These are phyloP conservation scores for Samsoniella hepiali DNA, from an alignment of 2,329 filamentous ascomycete genomes.

Conservation along the genomic window DNA sequence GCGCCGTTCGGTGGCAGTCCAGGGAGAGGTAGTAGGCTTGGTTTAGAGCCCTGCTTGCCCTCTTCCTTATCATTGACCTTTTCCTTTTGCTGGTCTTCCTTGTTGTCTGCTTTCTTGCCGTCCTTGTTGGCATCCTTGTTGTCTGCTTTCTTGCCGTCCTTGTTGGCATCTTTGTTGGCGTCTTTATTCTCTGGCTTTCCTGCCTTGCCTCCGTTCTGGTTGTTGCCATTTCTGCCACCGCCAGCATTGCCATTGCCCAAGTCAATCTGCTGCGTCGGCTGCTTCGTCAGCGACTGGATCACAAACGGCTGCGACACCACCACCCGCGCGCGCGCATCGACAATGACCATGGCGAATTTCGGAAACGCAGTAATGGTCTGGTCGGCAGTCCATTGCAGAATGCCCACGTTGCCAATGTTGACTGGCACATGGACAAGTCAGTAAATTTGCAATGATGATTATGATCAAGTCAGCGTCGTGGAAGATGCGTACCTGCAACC, in stretches of 20 bases:
- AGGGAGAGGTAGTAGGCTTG: conserved; percentile 7
- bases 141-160: background rate
- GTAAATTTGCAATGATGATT: too few relatives aligned
- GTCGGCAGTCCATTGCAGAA: conserved; percentile 24
- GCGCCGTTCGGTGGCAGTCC: background rate
- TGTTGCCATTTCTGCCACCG: conserved; percentile 16
- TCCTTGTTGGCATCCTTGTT: conserved; percentile 12
- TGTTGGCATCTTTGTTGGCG: background rate
- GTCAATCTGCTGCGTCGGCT: conserved; percentile 10
- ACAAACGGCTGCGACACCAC: conserved; percentile 21
- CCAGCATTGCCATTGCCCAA: background rate
- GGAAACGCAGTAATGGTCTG: conserved; percentile 23
- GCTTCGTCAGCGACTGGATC: conserved; percentile 16
- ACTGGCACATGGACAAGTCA: conserved; percentile 15
- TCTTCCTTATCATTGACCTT: background rate
- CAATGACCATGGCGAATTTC: conserved; percentile 25
- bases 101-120: background rate
- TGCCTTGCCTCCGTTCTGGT: background rate
- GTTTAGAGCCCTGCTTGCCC: background rate
- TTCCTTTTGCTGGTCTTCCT: background rate
- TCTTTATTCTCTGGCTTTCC: background rate
- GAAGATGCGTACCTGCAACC: conserved; percentile 21
- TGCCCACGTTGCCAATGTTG: conserved; percentile 24
- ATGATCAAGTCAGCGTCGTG: too few relatives aligned
- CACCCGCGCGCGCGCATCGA: conserved; percentile 20